Conservation (phyloP, 257 asterid species). For the Solanum arcanum region DNA sequence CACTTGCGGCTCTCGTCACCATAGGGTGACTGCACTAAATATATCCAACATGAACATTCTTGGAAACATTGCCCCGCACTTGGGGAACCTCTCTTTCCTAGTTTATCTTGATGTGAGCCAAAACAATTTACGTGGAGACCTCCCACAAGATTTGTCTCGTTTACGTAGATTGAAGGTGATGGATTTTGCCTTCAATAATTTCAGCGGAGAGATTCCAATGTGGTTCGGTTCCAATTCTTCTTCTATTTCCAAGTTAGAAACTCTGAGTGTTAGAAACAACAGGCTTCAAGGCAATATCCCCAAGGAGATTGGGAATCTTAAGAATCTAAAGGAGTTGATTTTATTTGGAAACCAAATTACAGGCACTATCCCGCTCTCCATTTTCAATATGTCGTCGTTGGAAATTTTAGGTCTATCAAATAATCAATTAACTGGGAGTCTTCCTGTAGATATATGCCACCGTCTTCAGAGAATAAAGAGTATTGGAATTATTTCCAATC, state of each 20-base stretch:
- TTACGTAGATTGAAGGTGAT: conserved; percentile 3
- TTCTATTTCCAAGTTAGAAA: not conserved
- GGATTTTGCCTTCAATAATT: not conserved
- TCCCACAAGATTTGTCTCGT: not conserved
- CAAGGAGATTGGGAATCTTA: conserved; percentile 5
- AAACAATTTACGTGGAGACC: conserved; percentile 9
- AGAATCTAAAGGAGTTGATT: conserved; percentile 7
- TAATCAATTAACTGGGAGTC: not conserved
- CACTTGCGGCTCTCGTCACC: not conserved
- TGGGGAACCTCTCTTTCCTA: conserved; percentile 10
- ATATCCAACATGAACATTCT: not conserved
- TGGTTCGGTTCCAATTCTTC: not conserved
- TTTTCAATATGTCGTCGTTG: not conserved
- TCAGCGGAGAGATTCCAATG: conserved; percentile 8
- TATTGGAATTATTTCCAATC: not conserved
- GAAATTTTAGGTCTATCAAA: not conserved
- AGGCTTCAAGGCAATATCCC: not conserved
- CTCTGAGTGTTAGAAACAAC: not conserved
- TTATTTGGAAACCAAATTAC: conserved; percentile 2
- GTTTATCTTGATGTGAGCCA: not conserved
- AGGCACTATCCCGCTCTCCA: conserved; percentile 7
- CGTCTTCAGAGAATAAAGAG: not conserved
- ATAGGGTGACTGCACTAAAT: not conserved
- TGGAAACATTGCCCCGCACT: not conserved
- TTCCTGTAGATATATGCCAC: not conserved